A percentile compares a stretch with the other conserved stretches of the same genome.
Conservation (phyloP, 352 stramenopile genomes). For the Thraustochytrium striatum region DNA sequence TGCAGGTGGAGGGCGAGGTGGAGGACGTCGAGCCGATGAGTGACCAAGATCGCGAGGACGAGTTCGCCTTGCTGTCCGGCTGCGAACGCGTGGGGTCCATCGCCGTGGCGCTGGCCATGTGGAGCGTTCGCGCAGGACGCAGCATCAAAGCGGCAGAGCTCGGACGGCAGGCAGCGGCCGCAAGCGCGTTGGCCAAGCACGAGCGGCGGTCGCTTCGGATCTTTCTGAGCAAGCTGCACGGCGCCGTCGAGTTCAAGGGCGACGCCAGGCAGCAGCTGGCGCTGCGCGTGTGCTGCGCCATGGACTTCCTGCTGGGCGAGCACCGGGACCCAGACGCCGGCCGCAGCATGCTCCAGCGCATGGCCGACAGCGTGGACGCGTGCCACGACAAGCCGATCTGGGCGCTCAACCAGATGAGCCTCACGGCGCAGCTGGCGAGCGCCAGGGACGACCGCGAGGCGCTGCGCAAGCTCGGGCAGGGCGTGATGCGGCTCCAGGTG, state of each 20-base stretch:
- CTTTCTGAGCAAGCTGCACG: neutral
- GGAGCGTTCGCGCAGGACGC: too few relatives aligned
- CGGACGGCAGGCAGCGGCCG: too few relatives aligned
- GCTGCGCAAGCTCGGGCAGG: constrained; percentile 5
- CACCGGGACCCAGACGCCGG: neutral
- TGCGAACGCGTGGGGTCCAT: too few relatives aligned
- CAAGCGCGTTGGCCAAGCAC: too few relatives aligned
- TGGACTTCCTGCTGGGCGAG: neutral
- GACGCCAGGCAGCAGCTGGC: neutral
- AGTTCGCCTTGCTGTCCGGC: too few relatives aligned
- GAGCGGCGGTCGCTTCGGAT: too few relatives aligned
- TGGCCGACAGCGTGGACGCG: constrained; percentile 14
- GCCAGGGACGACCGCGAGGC: neutral
- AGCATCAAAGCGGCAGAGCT: too few relatives aligned
- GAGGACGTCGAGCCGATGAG: too few relatives aligned
- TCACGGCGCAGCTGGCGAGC: neutral
- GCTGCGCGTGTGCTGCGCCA: neutral
- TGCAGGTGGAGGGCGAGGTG: too few relatives aligned
- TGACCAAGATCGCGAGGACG: too few relatives aligned
- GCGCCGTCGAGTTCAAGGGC: neutral
- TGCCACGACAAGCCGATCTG: constrained; percentile 44
- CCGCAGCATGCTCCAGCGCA: neutral
- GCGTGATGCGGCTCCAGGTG: constrained; percentile 23
- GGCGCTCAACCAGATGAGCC: constrained; percentile 40
- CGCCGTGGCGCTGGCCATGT: too few relatives aligned